Evolutionary conservation across 208 protist species (phyloP).

Genomic region (Crithidia bombi): DNA sequence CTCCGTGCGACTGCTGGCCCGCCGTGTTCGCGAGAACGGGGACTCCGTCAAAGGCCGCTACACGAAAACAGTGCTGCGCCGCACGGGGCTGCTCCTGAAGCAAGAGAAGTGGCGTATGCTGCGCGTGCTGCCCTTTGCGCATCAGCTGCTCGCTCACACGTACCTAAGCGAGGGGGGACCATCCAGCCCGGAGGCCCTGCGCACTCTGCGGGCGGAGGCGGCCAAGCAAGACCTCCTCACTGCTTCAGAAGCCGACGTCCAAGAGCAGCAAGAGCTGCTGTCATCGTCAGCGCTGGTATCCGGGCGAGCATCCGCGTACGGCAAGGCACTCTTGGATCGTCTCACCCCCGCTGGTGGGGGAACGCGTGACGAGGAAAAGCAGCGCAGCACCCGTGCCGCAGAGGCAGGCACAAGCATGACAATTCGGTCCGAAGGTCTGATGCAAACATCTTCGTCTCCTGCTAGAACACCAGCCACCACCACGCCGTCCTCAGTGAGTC

Average conservation of each 20-base stretch:
- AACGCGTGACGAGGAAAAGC: neutral
- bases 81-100: constrained; percentile 47
- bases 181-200: constrained; percentile 48
- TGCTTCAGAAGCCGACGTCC: neutral
- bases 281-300: neutral
- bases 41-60: constrained; percentile 65
- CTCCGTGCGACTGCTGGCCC: constrained; percentile 66
- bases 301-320: constrained; percentile 15
- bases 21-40: constrained; percentile 58
- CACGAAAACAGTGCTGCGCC: constrained; percentile 49
- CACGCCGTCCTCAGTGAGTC: neutral
- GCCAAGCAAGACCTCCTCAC: constrained; percentile 29
- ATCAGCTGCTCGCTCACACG: constrained; percentile 81
- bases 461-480: neutral
- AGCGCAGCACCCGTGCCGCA: neutral
- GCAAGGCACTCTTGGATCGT: constrained; percentile 23
- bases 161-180: constrained; percentile 70
- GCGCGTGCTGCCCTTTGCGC: constrained; percentile 73
- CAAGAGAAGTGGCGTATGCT: constrained; percentile 47
- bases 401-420: neutral
- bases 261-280: neutral
- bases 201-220: constrained; percentile 55
- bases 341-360: constrained; percentile 12
- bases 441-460: too few species aligned
- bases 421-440: constrained; percentile 4